These are phyloP conservation scores for Pythium brachiatum DNA, from an alignment of 352 stramenopile species.

Conservation along the genomic window DNA sequence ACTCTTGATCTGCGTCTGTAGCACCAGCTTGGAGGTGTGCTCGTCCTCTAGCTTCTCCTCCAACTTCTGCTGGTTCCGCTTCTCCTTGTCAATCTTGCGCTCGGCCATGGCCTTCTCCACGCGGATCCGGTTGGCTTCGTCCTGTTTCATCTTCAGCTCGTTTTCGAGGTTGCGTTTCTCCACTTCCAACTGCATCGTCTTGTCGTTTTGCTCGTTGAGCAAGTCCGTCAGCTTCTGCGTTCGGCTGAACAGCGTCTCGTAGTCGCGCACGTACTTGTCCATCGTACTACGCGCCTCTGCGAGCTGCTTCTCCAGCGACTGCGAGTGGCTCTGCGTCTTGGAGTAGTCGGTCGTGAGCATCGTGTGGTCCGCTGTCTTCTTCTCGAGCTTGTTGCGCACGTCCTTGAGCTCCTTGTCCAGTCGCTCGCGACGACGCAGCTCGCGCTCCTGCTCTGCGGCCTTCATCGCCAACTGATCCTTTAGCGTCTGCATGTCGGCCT, in stretches of 20 bases:
- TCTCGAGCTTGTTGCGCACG: slow-evolving; percentile 85
- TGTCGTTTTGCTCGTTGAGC: slow-evolving; percentile 91
- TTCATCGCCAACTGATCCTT: slow-evolving; percentile 87
- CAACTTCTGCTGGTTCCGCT: slow-evolving; percentile 83
- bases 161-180: slow-evolving; percentile 79
- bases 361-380: slow-evolving; percentile 66
- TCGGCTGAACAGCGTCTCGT: slow-evolving; percentile 88
- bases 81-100: slow-evolving; percentile 87
- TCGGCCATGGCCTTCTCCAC: slow-evolving; percentile 91
- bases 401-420: slow-evolving; percentile 93
- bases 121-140: slow-evolving; percentile 81
- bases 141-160: slow-evolving; percentile 79
- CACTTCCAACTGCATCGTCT: slow-evolving; percentile 80
- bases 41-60: slow-evolving; percentile 92
- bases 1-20: slow-evolving; percentile 83
- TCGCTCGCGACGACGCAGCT: slow-evolving; percentile 86
- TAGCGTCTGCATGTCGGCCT: slow-evolving; percentile 78
- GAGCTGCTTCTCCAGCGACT: slow-evolving; percentile 87
- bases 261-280: slow-evolving; percentile 93
- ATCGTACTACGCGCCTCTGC: slow-evolving; percentile 79
- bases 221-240: slow-evolving; percentile 92
- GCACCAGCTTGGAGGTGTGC: slow-evolving; percentile 76
- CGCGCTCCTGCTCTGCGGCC: slow-evolving; percentile 84
- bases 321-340: slow-evolving; percentile 66
- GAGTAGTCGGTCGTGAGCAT: slow-evolving; percentile 48